Percentiles rank a stretch among this genome's conserved stretches.
These are phyloP conservation scores for Metschnikowia cubensis DNA, from an alignment of 805 yeast genomes.

Conservation along the genomic window DNA sequence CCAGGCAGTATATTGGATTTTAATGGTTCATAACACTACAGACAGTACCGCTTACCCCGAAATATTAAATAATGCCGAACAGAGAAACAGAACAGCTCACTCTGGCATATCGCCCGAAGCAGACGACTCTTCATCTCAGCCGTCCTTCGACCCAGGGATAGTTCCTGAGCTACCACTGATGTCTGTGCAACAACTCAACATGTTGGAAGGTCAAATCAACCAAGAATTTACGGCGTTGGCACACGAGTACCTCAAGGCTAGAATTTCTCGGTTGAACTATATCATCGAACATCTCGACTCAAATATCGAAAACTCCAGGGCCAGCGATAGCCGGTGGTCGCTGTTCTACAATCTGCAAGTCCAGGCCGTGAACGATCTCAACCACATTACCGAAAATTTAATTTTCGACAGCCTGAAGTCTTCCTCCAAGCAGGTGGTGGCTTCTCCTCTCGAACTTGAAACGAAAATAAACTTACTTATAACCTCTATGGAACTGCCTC, in stretches of 20 bases:
- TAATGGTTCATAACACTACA: slow-evolving; percentile 3
- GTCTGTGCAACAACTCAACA: slow-evolving; percentile 23
- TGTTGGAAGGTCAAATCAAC: slow-evolving; percentile 18
- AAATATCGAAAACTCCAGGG: slow-evolving; percentile 23
- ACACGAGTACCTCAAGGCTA: slow-evolving; percentile 24
- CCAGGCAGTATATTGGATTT: neutral
- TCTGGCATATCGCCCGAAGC: neutral
- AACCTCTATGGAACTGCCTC: slow-evolving; percentile 31
- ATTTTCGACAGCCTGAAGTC: slow-evolving; percentile 12
- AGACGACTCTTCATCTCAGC: neutral
- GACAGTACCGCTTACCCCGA: neutral
- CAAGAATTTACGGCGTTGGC: slow-evolving; percentile 25
- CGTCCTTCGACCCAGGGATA: slow-evolving; percentile 13
- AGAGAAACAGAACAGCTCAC: neutral
- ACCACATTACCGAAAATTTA: slow-evolving; percentile 30
- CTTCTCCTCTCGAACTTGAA: slow-evolving; percentile 25
- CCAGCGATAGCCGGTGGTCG: slow-evolving; percentile 32
- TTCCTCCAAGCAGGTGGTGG: neutral
- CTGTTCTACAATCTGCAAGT: slow-evolving; percentile 31
- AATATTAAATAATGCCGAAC: neutral
- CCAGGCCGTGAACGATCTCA: slow-evolving; percentile 31
- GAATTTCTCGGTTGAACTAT: slow-evolving; percentile 28
- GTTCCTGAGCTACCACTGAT: slow-evolving; percentile 18
- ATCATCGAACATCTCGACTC: slow-evolving; percentile 22
- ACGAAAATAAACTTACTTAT: slow-evolving; percentile 29